Percentiles rank a stretch among this genome's conserved stretches.
phyloP scores from a whole-genome alignment of 2,329 filamentous ascomycete genomes.

The Chrysoporthe austroafricana region DNA sequence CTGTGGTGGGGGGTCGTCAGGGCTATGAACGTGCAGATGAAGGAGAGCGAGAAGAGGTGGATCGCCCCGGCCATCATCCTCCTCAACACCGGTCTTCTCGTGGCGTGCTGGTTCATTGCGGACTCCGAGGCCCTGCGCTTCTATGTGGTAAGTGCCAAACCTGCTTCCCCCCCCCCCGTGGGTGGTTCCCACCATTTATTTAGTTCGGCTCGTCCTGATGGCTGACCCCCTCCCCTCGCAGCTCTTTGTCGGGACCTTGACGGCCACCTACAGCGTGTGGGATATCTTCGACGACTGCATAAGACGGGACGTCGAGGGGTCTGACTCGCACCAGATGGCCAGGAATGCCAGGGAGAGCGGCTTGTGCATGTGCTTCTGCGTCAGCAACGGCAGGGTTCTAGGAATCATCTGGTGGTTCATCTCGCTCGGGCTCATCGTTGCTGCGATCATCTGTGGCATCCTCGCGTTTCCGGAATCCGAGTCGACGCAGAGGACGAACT shows the following conservation, averaged over 20 bases:
- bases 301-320: conserved; percentile 77
- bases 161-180: background rate
- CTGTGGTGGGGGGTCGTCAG: conserved; percentile 66
- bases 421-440: conserved; percentile 71
- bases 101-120: conserved; percentile 79
- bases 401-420: conserved; percentile 78
- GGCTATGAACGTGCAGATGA: conserved; percentile 14
- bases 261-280: conserved; percentile 79
- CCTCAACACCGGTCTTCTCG: conserved; percentile 69
- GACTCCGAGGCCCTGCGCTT: conserved; percentile 76
- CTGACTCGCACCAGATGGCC: conserved; percentile 79
- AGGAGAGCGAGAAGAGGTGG: conserved; percentile 70
- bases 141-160: conserved; percentile 58
- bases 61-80: conserved; percentile 73
- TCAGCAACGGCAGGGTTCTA: conserved; percentile 49
- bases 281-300: conserved; percentile 86
- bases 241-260: conserved; percentile 84
- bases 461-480: conserved; percentile 76
- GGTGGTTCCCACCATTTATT: background rate
- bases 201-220: background rate
- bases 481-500: conserved; percentile 69
- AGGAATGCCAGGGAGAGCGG: conserved; percentile 78
- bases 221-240: conserved; percentile 34
- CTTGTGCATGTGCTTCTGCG: conserved; percentile 53
- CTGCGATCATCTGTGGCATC: conserved; percentile 74